phyloP scores from a whole-genome alignment of 495 filamentous ascomycete species.

The Chaetomidium leptoderma region DNA sequence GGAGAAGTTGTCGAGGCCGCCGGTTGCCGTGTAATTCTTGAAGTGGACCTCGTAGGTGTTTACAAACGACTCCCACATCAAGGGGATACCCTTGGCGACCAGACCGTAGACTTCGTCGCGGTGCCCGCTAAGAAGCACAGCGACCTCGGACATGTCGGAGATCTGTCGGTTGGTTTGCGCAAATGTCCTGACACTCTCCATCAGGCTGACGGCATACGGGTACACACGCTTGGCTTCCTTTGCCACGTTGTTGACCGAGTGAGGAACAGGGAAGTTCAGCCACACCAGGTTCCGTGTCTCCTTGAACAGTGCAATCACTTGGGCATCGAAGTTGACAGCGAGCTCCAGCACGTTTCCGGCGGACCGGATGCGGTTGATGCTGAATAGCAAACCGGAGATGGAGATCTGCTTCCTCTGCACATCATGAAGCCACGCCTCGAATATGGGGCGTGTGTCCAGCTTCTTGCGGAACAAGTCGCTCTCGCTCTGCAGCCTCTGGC shows the following conservation, averaged over 20 bases:
- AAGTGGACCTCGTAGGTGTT: slow-evolving; percentile 91
- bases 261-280: slow-evolving; percentile 88
- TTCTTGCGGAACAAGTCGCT: slow-evolving; percentile 91
- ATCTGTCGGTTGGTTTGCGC: slow-evolving; percentile 82
- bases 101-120: slow-evolving; percentile 79
- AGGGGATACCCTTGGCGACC: slow-evolving; percentile 76
- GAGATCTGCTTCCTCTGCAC: slow-evolving; percentile 79
- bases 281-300: slow-evolving; percentile 95
- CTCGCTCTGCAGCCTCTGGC: slow-evolving; percentile 85
- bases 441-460: slow-evolving; percentile 86
- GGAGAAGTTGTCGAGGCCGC: slow-evolving; percentile 55
- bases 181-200: slow-evolving; percentile 92
- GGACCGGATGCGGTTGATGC: slow-evolving; percentile 78
- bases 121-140: slow-evolving; percentile 82
- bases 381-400: slow-evolving; percentile 87
- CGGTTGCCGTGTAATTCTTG: slow-evolving; percentile 56
- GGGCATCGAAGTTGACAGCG: slow-evolving; percentile 90
- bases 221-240: slow-evolving; percentile 97
- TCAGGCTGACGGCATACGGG: slow-evolving; percentile 92
- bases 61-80: slow-evolving; percentile 96
- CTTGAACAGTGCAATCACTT: slow-evolving; percentile 96
- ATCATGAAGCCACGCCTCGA: slow-evolving; percentile 90
- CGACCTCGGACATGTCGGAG: slow-evolving; percentile 73
- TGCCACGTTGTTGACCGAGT: slow-evolving; percentile 87
- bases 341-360: slow-evolving; percentile 83